Base-by-base conservation (phyloP, 495 filamentous ascomycete species). In the Rhypophila decipiens region DNA sequence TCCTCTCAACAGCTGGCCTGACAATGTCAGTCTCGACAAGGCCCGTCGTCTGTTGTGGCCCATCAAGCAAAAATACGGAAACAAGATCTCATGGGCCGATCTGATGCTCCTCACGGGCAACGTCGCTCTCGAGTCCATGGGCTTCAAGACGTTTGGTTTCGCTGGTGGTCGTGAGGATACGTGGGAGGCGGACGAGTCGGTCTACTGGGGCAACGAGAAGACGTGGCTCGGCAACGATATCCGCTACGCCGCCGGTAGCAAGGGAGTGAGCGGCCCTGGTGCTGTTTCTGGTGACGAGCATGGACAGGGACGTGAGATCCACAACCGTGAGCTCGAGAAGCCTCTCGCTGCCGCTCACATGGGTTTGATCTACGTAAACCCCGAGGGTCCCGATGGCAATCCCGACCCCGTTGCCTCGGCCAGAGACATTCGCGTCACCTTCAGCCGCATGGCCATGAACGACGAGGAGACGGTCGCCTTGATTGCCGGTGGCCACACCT, bases 1-100 rank as follows among this genome's bases (percentile, higher is more conserved):
- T 13, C 84, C 84, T 10, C 77, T 87, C 56, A 87, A 87, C 80
- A 83, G 78, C 71, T 87, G 84, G 84, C 84, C 84, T 47, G 84
- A 87, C 69, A 87, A 87, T 52, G 82, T 80, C 50, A 79, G 72
- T 55, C 74, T 87, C 40, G 84, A 87, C 76, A 87, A 87, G 76
- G 83, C 82, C 29, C 84, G 84, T 43, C 83, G 84, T 50, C 76
- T 87, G 48, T 65, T 87, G 44, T 87, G 84, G 84, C 84, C 84
- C 56, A 79, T 87, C 68, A 87, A 87, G 72, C 82, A 86, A 56
- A 87, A 87, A 74, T 87, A 87, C 58, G 84, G 84, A 61, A 76
- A 78, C 75, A 86, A 85, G 73, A 83, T 87, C 61, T 87, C 84
- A 4, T 87, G 84, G 84, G 80, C 82, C 21, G 84, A 87, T 57